Percentiles rank a stretch among this genome's conserved stretches.
phyloP scores from a whole-genome alignment of 768 basidiomycete species.

The Pisolithus albus region DNA sequence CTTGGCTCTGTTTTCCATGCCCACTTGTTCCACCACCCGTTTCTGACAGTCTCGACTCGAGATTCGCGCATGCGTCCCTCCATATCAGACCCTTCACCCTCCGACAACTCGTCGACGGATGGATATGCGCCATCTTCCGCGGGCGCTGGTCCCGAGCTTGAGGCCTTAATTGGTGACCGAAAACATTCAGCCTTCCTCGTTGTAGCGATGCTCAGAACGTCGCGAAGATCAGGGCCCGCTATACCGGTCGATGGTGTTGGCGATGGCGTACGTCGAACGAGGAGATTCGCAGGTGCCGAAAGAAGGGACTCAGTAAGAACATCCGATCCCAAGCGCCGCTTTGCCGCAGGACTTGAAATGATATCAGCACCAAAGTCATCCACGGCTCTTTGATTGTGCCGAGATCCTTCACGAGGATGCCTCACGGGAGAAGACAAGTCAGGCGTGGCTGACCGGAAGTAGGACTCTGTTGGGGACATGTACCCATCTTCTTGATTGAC shows the following conservation, averaged over 20 bases:
- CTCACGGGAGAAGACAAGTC: slow-evolving; percentile 62
- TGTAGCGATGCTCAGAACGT: slow-evolving; percentile 37
- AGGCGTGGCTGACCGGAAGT: slow-evolving; percentile 42
- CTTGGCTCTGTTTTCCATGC: slow-evolving; percentile 25
- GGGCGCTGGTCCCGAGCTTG: slow-evolving; percentile 25
- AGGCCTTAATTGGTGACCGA: neutral
- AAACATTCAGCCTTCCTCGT: neutral
- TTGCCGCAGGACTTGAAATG: slow-evolving; percentile 27
- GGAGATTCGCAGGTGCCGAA: slow-evolving; percentile 10
- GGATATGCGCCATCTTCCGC: slow-evolving; percentile 16
- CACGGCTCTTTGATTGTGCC: slow-evolving; percentile 3
- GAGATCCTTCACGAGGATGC: slow-evolving; percentile 18
- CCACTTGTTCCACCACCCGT: slow-evolving; percentile 51
- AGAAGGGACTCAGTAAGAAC: neutral
- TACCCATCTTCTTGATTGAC: slow-evolving; percentile 80
- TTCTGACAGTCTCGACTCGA: slow-evolving; percentile 34
- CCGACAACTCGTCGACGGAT: slow-evolving; percentile 15
- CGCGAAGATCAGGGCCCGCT: slow-evolving; percentile 39
- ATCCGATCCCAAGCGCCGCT: slow-evolving; percentile 11
- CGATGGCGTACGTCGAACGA: slow-evolving; percentile 27
- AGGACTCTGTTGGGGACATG: slow-evolving; percentile 60
- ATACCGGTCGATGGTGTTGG: slow-evolving; percentile 10
- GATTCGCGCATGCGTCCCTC: slow-evolving; percentile 21
- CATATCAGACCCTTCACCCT: slow-evolving; percentile 21
- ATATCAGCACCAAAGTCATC: slow-evolving; percentile 49